Conservation (phyloP, 2,329 filamentous ascomycete species). For the Tolypocladium capitatum region DNA sequence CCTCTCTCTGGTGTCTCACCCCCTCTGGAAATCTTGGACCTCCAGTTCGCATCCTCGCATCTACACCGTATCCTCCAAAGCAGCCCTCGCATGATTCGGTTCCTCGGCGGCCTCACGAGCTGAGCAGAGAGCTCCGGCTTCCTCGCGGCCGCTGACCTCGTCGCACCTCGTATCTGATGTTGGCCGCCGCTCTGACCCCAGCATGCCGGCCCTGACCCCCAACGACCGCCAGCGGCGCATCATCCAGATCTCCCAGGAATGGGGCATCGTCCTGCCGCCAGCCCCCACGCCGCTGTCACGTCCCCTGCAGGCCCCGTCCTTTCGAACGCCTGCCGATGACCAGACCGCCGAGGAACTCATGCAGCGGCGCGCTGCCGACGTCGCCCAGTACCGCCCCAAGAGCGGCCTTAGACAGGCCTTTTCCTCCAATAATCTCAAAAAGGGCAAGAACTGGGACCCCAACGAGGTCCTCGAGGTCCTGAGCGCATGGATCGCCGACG, state of each 20-base stretch:
- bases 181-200: background rate
- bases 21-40: background rate
- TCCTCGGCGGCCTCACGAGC: background rate
- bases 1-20: background rate
- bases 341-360: conserved; percentile 40
- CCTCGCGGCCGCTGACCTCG: background rate
- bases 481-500: conserved; percentile 32
- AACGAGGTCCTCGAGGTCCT: conserved; percentile 40
- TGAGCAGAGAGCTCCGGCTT: background rate
- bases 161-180: background rate
- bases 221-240: conserved; percentile 33
- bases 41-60: background rate
- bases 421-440: conserved; percentile 25
- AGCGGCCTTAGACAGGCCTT: conserved; percentile 25
- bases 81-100: background rate
- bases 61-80: background rate
- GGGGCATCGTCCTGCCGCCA: conserved; percentile 30
- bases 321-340: conserved; percentile 35
- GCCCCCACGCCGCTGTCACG: conserved; percentile 25
- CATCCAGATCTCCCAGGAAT: conserved; percentile 35
- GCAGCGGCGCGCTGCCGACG: conserved; percentile 27
- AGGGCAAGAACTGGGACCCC: conserved; percentile 38
- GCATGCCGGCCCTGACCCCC: conserved; percentile 17
- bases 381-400: conserved; percentile 23
- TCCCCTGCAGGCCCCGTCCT: conserved; percentile 28